Percentiles rank a stretch among this genome's conserved stretches.
These are phyloP conservation scores for Talaromyces adpressus DNA, from an alignment of 495 filamentous ascomycete species.

Conservation along the genomic window DNA sequence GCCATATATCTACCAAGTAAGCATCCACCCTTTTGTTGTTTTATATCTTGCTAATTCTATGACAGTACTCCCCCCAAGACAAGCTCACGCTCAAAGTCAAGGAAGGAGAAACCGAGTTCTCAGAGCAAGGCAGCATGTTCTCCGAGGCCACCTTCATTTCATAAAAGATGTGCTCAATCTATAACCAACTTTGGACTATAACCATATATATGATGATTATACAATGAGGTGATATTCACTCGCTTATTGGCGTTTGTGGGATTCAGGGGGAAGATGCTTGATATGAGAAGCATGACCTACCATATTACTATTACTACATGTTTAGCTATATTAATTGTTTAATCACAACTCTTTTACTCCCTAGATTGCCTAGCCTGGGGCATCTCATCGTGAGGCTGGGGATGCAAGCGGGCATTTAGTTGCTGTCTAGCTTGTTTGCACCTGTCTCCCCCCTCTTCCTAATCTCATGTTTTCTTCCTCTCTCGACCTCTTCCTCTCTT, in stretches of 20 bases:
- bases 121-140: constrained; percentile 72
- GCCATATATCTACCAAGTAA: constrained; percentile 95
- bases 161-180: constrained; percentile 18
- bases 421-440: not conserved
- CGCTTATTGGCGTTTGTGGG: constrained; percentile 2
- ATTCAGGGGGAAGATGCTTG: not conserved
- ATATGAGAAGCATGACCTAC: not conserved
- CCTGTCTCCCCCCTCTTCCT: not conserved
- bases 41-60: not conserved
- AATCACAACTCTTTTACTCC: not conserved
- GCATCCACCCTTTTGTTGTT: constrained; percentile 8
- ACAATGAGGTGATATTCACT: not conserved
- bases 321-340: not conserved
- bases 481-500: not conserved
- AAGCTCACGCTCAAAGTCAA: constrained; percentile 72
- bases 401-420: not conserved
- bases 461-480: not conserved
- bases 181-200: not conserved
- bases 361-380: not conserved
- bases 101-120: constrained; percentile 65
- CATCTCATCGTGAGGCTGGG: not conserved
- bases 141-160: constrained; percentile 92
- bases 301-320: not conserved
- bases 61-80: constrained; percentile 56
- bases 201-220: not conserved